Base-by-base conservation (phyloP, 306 rosid genomes). In the Inga leiocalycina region DNA sequence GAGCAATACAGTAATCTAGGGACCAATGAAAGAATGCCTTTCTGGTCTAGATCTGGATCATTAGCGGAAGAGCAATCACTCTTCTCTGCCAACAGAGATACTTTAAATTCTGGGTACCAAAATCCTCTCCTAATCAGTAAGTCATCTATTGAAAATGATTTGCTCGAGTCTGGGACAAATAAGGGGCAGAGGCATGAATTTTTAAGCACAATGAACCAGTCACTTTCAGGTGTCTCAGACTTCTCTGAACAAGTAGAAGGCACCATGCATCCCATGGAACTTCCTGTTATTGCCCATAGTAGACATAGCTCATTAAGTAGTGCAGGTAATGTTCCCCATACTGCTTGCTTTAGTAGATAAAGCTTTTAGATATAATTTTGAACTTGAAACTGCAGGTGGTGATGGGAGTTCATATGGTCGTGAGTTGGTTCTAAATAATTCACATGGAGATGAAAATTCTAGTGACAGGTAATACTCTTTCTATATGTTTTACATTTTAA, bases 271-370 rank as follows among this genome's bases (percentile, higher is more conserved):
- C 39, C 80, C 20, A 74, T 82, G 87, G 95, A 91, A 72, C 85
- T 85, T 76, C 86, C 87, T 66, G 65, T 75, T 78, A 82, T 83
- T 75, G 69, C 88, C 74, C 91, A 91, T 70, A 87, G 93, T 77
- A 89, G 93, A 85, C 91, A 87, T 69, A 91, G 93, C 83, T 91
- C 95, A 46, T 59, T 86, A 79, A 87, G 95, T 80, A 89, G 93
- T 85, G 87, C 91, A 57, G 95, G 95, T 91, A 89, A 77, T 54
- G 11, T 51, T 24, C 46, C 35, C 45, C 59, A 52, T 80, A 65
- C 41, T 61, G 68, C 45, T 43, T 37, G 76, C 68, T 17, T 81
- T 48, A n/a, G 20, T 76, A 44, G 49, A 76, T 66, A 8, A 74
- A 65, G 54, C 74, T 34, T 77, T 74, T 30, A 8, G 70, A 54